A percentile compares a stretch with the other conserved stretches of the same genome.
Conservation (phyloP, 23 red algal genomes). For the Gracilaria vermiculophylla region DNA sequence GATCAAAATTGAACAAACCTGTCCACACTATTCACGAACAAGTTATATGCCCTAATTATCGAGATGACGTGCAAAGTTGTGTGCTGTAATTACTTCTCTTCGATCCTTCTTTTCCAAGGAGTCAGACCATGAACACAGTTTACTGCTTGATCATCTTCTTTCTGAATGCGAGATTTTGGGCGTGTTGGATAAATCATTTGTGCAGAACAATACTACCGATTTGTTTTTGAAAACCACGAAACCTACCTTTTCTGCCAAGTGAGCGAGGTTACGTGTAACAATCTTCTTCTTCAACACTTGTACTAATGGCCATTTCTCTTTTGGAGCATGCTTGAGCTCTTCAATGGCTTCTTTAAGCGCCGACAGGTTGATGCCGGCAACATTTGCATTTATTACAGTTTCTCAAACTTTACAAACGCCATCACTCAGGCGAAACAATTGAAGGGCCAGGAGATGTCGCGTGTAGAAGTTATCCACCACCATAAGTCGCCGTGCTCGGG, state of each 20-base stretch:
- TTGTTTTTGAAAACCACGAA: not conserved
- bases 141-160: not conserved
- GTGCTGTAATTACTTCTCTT: not conserved
- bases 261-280: too few relatives aligned
- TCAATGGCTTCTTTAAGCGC: not conserved
- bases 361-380: not conserved
- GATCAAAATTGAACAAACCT: not conserved
- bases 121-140: not conserved
- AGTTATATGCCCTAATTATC: not conserved
- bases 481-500: not conserved
- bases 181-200: not conserved
- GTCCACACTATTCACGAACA: not conserved
- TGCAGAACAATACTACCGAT: not conserved
- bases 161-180: not conserved
- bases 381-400: not conserved
- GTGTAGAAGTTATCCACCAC: conserved; percentile 10
- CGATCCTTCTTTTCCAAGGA: not conserved
- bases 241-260: not conserved
- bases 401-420: not conserved
- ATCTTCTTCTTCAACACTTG: not conserved
- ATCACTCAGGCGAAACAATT: not conserved
- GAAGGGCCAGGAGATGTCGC: not conserved
- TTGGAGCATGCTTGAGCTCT: not conserved
- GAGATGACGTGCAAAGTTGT: not conserved
- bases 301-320: not conserved